Evolutionary conservation across 257 asterid species (phyloP), one percentile per base, ranked within the genome.

Genomic region (Scutellaria baicalensis): DNA sequence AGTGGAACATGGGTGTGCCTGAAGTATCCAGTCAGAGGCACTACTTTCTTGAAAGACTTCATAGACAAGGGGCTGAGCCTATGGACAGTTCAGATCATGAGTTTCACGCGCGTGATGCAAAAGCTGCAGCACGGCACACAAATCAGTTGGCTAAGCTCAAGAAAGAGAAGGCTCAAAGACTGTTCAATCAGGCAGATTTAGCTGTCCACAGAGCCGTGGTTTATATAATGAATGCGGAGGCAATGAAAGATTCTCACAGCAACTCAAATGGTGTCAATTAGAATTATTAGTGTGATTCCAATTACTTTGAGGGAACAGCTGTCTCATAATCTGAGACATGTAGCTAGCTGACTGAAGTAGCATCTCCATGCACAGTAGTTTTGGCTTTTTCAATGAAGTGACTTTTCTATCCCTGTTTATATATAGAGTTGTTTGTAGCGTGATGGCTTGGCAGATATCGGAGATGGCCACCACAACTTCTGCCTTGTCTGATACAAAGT

Each of bases 201-300:
- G 93, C 94, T 17, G 73, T 90, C 77, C 97, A 93, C 80, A 90
- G 84, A 81, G 97, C 98, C 62, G 92, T 70, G 65, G 76, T 76
- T 47, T 91, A 93, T 70, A 70, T 90, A 51, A 90, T 87, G 93
- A 83, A 83, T 48, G 97, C 97, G 16, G 96, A 93, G 51, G 95
- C 94, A 43, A 78, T 90, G 31, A 82, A 82, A 85, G 90, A 81
- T 52, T 69, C 89, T 56, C 45, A 57, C 57, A 89, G 70, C 66
- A 71, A 67, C 74, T 64, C 71, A 36, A 66, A 59, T 49, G 81
- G 70, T 64, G 74, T 61, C 14, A 74, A 69, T 58, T 81, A 84
- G 79, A 66, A 64, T 50, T 21, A 64, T 58, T 50, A 9, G 16
- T 58, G 68, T 52, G 77, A 52, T 65, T 59, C 64, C 70, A 63